Base-by-base conservation (phyloP, 1,139 yeast genomes). In the Protomyces arabidopsidicola region DNA sequence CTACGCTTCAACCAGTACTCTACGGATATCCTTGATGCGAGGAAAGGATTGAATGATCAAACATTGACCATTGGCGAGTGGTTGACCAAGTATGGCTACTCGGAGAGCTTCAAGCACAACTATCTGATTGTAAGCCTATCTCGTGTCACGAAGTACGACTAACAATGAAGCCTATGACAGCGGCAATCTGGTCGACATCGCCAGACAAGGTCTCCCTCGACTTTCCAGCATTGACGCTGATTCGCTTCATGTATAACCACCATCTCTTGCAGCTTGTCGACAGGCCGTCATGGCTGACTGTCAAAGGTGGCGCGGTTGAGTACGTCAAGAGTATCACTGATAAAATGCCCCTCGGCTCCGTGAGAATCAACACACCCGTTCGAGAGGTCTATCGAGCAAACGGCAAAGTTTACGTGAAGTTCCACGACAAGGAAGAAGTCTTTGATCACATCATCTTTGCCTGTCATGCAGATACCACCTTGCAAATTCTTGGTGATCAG, bases 361-460 rank as follows among this genome's bases (percentile, higher is more conserved):
- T 58, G 8, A 8, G 62, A 10, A 36, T 50, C 12, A 58, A 58
- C 22, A 31, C 55, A 8, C 50, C 62, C 6, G 52, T 58, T 5
- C 54, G 48, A 2, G 62, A 58, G 20, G 62, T 58, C 31, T 58
- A 58, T 50, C 45, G 62, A n/a, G 62, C 62, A 16, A 52, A 58
- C 22, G 14, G 39, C 27, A 51, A 58, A 24, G 62, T 58, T 35
- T 58, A 58, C 24, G 53, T 58, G 45, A 58, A 58, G 16, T 58
- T 52, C 35, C 39, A 58, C 31, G 62, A 42, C n/a, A 54, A 52
- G 42, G 55, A 58, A 22, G 62, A 58, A 53, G 53, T 31, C 3
- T 58, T 58, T 34, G 62, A 58, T 22, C 62, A 58, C 56, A 52
- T 58, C 45, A 52, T 58, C n/a, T 58, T 58, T 14, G 62, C 62